phyloP scores from a whole-genome alignment of 2,329 filamentous ascomycete species.

The Botryotinia calthae region DNA sequence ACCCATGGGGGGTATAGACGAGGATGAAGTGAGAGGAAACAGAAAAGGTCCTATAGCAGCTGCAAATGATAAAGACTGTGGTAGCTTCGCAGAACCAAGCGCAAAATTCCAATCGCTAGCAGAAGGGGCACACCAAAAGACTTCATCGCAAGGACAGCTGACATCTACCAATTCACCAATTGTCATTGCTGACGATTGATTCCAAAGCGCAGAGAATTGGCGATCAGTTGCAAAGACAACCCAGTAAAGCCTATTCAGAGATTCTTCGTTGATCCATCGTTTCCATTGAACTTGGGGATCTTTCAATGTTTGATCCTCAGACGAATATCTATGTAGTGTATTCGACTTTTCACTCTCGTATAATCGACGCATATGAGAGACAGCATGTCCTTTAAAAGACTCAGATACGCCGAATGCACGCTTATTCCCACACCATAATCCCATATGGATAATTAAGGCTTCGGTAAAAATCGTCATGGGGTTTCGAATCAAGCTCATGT shows the following conservation, averaged over 20 bases:
- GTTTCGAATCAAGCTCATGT: conserved; percentile 29
- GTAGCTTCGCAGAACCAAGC: conserved; percentile 28
- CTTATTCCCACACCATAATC: conserved; percentile 34
- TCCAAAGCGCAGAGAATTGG: conserved; percentile 31
- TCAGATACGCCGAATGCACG: conserved; percentile 31
- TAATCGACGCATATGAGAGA: conserved; percentile 28
- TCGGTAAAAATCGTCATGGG: conserved; percentile 32
- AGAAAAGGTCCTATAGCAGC: conserved; percentile 32
- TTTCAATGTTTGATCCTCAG: neutral
- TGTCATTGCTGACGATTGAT: conserved; percentile 30
- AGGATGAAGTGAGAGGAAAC: conserved; percentile 15
- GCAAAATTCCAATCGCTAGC: conserved; percentile 31
- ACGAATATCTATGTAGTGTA: neutral
- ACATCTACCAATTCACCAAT: conserved; percentile 30
- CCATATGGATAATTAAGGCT: conserved; percentile 31
- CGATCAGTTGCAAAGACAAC: conserved; percentile 31
- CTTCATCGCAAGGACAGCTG: conserved; percentile 32
- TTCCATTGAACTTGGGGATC: conserved; percentile 26
- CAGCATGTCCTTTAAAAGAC: conserved; percentile 29
- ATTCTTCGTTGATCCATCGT: conserved; percentile 29
- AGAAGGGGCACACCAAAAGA: conserved; percentile 32
- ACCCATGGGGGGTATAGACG: neutral
- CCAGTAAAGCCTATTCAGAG: conserved; percentile 30
- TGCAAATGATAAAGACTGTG: conserved; percentile 29
- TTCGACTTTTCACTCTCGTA: conserved; percentile 20